A percentile compares a stretch with the other conserved stretches of the same genome.
phyloP scores from a whole-genome alignment of 73 alveolate species.

The Strombidium stylifer region DNA sequence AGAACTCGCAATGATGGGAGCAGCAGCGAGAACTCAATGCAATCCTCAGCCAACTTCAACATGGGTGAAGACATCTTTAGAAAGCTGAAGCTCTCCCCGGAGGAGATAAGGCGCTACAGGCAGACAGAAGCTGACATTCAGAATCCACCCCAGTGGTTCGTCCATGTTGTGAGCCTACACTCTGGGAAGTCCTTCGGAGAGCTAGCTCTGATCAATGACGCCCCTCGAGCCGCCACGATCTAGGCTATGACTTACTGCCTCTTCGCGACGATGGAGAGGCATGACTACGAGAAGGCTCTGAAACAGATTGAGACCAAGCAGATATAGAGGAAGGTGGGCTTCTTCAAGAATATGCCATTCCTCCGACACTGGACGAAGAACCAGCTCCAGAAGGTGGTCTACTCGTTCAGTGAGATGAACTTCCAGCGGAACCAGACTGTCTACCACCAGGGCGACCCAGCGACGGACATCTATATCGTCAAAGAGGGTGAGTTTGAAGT shows the following conservation, averaged over 20 bases:
- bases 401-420: conserved; percentile 31
- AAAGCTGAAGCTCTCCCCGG: not conserved
- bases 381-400: conserved; percentile 12
- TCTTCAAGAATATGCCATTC: conserved; percentile 29
- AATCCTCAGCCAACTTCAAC: not conserved
- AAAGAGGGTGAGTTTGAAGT: conserved; percentile 42
- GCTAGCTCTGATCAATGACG: conserved; percentile 48
- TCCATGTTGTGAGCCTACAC: conserved; percentile 37
- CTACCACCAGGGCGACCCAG: conserved; percentile 34
- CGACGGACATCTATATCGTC: conserved; percentile 20
- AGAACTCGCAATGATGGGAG: too few species aligned
- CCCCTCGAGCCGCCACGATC: conserved; percentile 61
- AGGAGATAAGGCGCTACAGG: not conserved
- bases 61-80: not conserved
- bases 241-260: conserved; percentile 22
- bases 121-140: not conserved
- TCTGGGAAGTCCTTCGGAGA: conserved; percentile 55
- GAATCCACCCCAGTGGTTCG: conserved; percentile 1
- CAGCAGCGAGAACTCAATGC: too few species aligned
- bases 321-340: conserved; percentile 16
- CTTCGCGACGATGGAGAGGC: conserved; percentile 37
- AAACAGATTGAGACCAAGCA: conserved; percentile 20
- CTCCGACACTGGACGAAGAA: conserved; percentile 23
- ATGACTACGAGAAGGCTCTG: conserved; percentile 35
- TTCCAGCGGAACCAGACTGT: conserved; percentile 16